phyloP scores from a whole-genome alignment of 192 early-diverging fungal genomes.

The Phycomyces blakesleeanus region DNA sequence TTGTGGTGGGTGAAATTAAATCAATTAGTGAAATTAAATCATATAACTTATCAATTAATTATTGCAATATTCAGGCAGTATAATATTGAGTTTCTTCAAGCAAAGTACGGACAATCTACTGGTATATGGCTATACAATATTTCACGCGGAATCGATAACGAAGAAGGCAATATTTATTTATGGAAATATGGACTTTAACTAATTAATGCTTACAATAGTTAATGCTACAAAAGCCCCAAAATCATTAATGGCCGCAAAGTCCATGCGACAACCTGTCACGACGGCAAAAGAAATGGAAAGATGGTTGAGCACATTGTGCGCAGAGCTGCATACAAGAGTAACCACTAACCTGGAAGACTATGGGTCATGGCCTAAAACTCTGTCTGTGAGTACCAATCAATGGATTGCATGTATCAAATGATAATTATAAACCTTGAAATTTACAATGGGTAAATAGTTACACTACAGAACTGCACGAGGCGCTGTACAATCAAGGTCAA shows the following conservation, averaged over 20 bases:
- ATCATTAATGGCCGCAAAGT: constrained; percentile 46
- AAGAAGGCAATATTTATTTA: constrained; percentile 30
- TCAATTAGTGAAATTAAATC: background rate
- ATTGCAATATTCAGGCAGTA: constrained; percentile 32
- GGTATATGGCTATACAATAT: constrained; percentile 61
- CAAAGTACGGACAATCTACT: constrained; percentile 47
- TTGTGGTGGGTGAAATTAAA: constrained; percentile 34
- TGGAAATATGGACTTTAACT: background rate
- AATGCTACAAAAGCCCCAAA: constrained; percentile 30
- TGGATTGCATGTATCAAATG: background rate
- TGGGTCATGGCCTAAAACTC: constrained; percentile 49
- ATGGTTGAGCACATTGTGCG: constrained; percentile 51
- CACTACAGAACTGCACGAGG: background rate
- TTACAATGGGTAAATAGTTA: background rate
- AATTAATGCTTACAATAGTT: constrained; percentile 18
- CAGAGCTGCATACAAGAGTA: constrained; percentile 51
- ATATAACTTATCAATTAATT: background rate
- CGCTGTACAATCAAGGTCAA: constrained; percentile 25
- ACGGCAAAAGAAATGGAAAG: constrained; percentile 26
- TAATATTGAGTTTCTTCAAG: constrained; percentile 43
- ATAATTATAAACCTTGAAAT: background rate
- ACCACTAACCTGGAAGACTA: constrained; percentile 46
- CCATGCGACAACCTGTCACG: constrained; percentile 31
- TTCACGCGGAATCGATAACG: constrained; percentile 54
- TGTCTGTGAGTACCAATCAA: constrained; percentile 21